Evolutionary conservation across 176 grass and related monocot genomes (phyloP).

Genomic region (Elaeis guineensis): DNA sequence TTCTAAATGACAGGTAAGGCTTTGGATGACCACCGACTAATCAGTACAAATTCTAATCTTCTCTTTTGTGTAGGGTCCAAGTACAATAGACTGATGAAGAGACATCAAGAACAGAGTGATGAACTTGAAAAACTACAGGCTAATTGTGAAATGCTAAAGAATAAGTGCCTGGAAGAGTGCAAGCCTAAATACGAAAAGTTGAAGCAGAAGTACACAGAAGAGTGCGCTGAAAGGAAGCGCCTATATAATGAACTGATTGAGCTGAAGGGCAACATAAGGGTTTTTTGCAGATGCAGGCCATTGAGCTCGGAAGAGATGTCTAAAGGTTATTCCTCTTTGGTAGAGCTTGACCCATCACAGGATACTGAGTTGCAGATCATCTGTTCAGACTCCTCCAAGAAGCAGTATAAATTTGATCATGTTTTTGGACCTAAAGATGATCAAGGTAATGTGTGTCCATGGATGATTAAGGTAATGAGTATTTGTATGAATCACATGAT

Average conservation of each 20-base stretch:
- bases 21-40: no score
- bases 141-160: neutral
- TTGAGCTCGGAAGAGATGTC: conserved; percentile 54
- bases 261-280: conserved; percentile 83
- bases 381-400: conserved; percentile 56
- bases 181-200: conserved; percentile 38
- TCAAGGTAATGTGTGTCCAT: conserved; percentile 40
- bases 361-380: conserved; percentile 56
- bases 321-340: conserved; percentile 40
- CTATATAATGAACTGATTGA: conserved; percentile 86
- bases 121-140: conserved; percentile 8
- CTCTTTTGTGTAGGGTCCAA: conserved; percentile 36
- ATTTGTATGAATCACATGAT: no score
- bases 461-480: no score
- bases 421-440: conserved; percentile 57
- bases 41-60: neutral
- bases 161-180: conserved; percentile 57
- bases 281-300: conserved; percentile 78
- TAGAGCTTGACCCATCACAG: conserved; percentile 45
- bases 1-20: no score
- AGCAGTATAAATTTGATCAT: conserved; percentile 71
- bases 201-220: conserved; percentile 61
- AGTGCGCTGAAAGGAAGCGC: conserved; percentile 41
- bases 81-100: conserved; percentile 52
- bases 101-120: conserved; percentile 2